Base-by-base conservation (phyloP, 2,329 filamentous ascomycete species). In the Xylaria sp. region DNA sequence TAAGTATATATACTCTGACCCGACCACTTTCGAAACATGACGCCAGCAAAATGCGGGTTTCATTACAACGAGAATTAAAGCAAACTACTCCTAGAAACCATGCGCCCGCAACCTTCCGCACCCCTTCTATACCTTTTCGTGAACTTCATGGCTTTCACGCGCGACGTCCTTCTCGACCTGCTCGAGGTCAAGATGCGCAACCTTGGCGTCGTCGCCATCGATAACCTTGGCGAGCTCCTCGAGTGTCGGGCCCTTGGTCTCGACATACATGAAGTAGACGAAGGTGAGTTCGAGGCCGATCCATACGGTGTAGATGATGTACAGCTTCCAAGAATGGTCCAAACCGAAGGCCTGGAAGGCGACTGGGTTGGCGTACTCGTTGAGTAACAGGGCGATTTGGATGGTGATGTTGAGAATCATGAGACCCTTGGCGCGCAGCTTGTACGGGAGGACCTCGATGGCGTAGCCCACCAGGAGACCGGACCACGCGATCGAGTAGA, bases 191-290 rank as follows among this genome's bases (percentile, higher is more conserved):
- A 86, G 68, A 66, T 81, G 80, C 5, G 81, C 84, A 18, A 85
- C 84, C 54, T 79, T 72, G 42, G 86, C 88, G 21, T 85, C 80
- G 37, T 89, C 85, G 47, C 88, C 89, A 72, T 91, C 89, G 78
- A 91, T 91, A 79, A 91, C 85, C 80, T 87, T 88, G 76, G 87
- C 88, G 58, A 91, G 84, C 79, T 91, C 88, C 79, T 91, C 89
- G 42, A 91, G 87, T 21, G 89, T 90, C 1, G 87, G 86, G 37
- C 88, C 88, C 72, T 84, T 85, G 47, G 89, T 91, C 80, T 92
- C 89, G 72, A 90, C 80, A 75, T 83, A 84, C 81, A 84, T 83
- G 76, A 83, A 85, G 79, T 86, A 88, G 69, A 88, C 83, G 76
- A 87, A 86, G 75, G 77, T 80, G 63, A 88, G 78, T 79, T 88